Base-by-base conservation (phyloP, 805 yeast genomes). In the Starmera dryadoides region DNA sequence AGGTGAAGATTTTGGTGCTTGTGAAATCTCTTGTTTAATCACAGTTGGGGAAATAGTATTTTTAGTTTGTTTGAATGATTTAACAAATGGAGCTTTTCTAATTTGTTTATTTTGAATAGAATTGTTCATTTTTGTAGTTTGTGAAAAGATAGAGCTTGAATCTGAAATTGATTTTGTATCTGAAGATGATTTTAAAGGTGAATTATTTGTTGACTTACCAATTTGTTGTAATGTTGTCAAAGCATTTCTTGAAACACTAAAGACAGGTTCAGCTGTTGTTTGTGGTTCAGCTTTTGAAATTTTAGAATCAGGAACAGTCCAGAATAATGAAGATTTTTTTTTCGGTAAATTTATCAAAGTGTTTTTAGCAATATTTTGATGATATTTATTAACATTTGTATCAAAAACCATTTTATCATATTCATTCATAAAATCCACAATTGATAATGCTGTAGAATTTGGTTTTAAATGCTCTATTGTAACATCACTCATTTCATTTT, bases 401-500 rank as follows among this genome's bases (percentile, higher is more conserved):
- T 38, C 41, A 45, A 84, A 88, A 1, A 78, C 64, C 19, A 65
- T 66, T 2, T 63, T 56, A 51, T 91, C 98, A 50, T 86, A 85
- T 2, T 62, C 63, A 23, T 74, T 75, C 83, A 86, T 85, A 6
- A 79, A 71, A 29, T 77, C 81, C 1, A 69, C 47, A 29, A 81
- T 65, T 0, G 80, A 66, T 36, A 56, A 56, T 5, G 63, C 52
- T 20, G 43, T 42, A 35, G 43, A 21, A 41, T 55, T 42, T 1
- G 50, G 50, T 11, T 66, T 69, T 37, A 88, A 61, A 37, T 81
- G 71, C 15, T 79, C 80, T 10, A 89, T 73, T 8, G 79, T 75
- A 7, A 83, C 75, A 11, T 82, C 77, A 46, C 79, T 77, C 41
- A 80, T 66, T 52, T 93, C 96, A 50, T 86, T 86, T 52, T 91